Conservation (phyloP, 441 rosid species). For the Metrosideros polymorpha region DNA sequence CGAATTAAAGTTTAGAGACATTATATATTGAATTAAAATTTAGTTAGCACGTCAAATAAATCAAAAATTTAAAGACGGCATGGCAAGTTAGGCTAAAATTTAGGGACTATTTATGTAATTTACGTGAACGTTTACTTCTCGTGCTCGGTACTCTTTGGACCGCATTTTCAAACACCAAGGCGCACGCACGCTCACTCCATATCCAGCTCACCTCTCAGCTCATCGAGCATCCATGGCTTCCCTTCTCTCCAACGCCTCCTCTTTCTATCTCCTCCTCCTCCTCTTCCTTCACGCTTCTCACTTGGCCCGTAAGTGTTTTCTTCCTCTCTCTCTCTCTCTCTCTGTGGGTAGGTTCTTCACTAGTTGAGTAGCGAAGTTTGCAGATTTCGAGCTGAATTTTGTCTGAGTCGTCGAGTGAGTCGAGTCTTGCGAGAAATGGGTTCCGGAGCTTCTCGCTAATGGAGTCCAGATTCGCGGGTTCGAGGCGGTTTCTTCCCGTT, state of each 20-base stretch:
- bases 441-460: neutral
- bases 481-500: neutral
- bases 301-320: conserved; percentile 29
- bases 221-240: neutral
- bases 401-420: neutral
- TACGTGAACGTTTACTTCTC: neutral
- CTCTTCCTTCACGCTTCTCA: conserved; percentile 22
- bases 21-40: fast-evolving
- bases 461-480: neutral
- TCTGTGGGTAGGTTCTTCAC: neutral
- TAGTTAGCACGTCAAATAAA: fast-evolving
- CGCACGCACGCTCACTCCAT: neutral
- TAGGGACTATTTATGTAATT: fast-evolving
- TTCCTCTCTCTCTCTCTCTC: neutral
- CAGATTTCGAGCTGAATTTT: neutral
- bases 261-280: conserved; percentile 6
- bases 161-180: neutral
- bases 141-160: neutral
- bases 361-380: neutral
- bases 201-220: neutral
- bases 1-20: too few relatives aligned
- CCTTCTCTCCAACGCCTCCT: neutral
- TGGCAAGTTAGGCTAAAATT: fast-evolving
- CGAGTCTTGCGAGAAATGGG: neutral
- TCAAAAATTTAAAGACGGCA: too few relatives aligned